phyloP scores from a whole-genome alignment of 2,329 filamentous ascomycete genomes.

The Hansfordia pulvinata region DNA sequence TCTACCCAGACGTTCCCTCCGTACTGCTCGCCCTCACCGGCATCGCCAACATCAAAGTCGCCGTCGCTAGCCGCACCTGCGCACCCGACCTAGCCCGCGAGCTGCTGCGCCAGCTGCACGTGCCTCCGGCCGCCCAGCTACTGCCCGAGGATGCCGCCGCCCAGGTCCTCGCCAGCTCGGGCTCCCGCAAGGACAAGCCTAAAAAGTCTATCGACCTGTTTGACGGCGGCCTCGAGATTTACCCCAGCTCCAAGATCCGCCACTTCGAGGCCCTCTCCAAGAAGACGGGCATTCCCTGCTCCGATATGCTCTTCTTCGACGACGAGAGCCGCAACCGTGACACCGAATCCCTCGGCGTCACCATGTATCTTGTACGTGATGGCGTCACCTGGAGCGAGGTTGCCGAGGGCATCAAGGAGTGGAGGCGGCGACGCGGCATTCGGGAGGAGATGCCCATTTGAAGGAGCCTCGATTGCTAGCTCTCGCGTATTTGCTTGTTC shows the following conservation, averaged over 20 bases:
- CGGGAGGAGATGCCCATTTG: conserved; percentile 2
- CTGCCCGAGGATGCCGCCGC: neutral
- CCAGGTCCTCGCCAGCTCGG: neutral
- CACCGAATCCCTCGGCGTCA: conserved; percentile 65
- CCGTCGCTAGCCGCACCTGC: conserved; percentile 67
- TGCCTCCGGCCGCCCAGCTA: conserved; percentile 23
- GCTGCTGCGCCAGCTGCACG: conserved; percentile 62
- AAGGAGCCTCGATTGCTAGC: too few relatives aligned
- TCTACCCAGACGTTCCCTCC: conserved; percentile 56
- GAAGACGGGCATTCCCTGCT: conserved; percentile 55
- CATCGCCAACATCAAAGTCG: conserved; percentile 39
- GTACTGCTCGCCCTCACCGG: conserved; percentile 50
- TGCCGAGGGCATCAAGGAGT: conserved; percentile 65
- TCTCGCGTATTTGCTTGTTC: too few relatives aligned
- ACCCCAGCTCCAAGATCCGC: conserved; percentile 68
- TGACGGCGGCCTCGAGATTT: conserved; percentile 49
- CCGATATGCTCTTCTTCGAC: conserved; percentile 93
- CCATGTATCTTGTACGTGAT: conserved; percentile 70
- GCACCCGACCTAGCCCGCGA: conserved; percentile 70
- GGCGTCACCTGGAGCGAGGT: conserved; percentile 67
- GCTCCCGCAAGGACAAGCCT: conserved; percentile 17
- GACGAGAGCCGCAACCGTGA: conserved; percentile 81
- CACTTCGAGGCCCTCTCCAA: conserved; percentile 68
- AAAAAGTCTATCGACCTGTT: conserved; percentile 44
- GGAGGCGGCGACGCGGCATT: conserved; percentile 56